phyloP scores from a whole-genome alignment of 2,329 filamentous ascomycete species.

The Leptographium wingfieldii region DNA sequence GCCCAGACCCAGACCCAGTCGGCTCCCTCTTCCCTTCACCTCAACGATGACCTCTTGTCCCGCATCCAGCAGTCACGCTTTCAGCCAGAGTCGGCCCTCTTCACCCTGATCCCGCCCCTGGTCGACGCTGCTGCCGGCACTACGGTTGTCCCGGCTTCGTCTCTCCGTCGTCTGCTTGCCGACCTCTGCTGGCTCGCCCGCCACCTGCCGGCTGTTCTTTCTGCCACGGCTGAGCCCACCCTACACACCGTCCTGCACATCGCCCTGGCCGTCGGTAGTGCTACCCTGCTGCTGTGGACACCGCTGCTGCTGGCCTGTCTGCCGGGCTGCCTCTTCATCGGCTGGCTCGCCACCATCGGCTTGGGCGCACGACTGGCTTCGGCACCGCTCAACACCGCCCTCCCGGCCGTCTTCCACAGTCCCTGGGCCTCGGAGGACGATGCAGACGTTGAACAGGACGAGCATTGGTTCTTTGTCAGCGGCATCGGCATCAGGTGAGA shows the following conservation, averaged over 20 bases:
- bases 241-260: constrained; percentile 1
- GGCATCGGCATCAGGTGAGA: constrained; percentile 14
- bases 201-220: not conserved
- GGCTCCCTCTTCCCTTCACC: not conserved
- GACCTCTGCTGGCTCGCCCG: constrained; percentile 5
- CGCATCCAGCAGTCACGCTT: not conserved
- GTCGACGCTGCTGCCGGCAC: constrained; percentile 24
- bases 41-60: not conserved
- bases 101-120: constrained; percentile 23
- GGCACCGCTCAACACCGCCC: constrained; percentile 17
- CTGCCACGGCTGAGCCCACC: not conserved
- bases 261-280: constrained; percentile 9
- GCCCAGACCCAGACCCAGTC: not conserved
- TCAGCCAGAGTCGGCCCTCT: not conserved
- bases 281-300: constrained; percentile 15
- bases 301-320: constrained; percentile 18
- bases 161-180: not conserved
- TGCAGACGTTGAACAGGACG: not conserved
- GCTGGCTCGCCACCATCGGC: constrained; percentile 16
- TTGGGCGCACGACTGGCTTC: constrained; percentile 15
- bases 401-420: not conserved
- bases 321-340: constrained; percentile 18
- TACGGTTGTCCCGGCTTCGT: not conserved
- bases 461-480: constrained; percentile 22
- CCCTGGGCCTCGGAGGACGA: not conserved